Evolutionary conservation across 2,329 filamentous ascomycete genomes (phyloP).

Genomic region (Ophiocordyceps polyrhachis-furcata): DNA sequence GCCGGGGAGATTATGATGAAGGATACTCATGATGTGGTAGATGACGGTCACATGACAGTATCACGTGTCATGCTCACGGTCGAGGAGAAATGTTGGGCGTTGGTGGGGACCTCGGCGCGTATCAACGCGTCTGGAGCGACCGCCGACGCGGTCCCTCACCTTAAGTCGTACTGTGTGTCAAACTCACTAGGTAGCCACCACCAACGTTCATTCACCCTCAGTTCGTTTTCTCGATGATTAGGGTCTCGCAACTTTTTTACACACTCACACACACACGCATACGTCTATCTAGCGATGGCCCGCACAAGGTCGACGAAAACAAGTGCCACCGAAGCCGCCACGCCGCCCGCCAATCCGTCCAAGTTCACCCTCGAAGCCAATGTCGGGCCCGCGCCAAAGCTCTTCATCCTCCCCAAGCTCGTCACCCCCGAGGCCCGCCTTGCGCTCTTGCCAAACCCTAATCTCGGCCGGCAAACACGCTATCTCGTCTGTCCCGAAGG

Average conservation of each 20-base stretch:
- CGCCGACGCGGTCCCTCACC: neutral
- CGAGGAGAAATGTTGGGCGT: too few relatives aligned
- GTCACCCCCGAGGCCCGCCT: conserved; percentile 35
- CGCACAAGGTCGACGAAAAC: conserved; percentile 27
- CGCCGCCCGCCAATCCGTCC: conserved; percentile 9
- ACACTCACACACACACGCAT: too few relatives aligned
- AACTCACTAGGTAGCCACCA: neutral
- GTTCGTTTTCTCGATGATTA: neutral
- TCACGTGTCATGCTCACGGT: too few relatives aligned
- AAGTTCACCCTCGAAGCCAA: conserved; percentile 22
- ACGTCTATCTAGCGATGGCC: conserved; percentile 19
- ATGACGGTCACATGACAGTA: too few relatives aligned
- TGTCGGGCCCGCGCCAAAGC: conserved; percentile 25
- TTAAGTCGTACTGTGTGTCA: neutral
- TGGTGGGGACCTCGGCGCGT: neutral
- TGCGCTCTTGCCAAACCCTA: conserved; percentile 40
- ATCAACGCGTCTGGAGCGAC: neutral
- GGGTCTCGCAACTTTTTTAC: too few relatives aligned
- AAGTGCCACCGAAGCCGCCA: conserved; percentile 7
- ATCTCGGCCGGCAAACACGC: conserved; percentile 32
- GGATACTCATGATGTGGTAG: too few relatives aligned
- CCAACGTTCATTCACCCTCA: neutral
- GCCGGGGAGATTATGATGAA: too few relatives aligned
- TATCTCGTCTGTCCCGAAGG: conserved; percentile 43
- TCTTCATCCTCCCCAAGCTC: conserved; percentile 43